Conservation (phyloP, 2,329 filamentous ascomycete genomes). For the Clonostachys chloroleuca region DNA sequence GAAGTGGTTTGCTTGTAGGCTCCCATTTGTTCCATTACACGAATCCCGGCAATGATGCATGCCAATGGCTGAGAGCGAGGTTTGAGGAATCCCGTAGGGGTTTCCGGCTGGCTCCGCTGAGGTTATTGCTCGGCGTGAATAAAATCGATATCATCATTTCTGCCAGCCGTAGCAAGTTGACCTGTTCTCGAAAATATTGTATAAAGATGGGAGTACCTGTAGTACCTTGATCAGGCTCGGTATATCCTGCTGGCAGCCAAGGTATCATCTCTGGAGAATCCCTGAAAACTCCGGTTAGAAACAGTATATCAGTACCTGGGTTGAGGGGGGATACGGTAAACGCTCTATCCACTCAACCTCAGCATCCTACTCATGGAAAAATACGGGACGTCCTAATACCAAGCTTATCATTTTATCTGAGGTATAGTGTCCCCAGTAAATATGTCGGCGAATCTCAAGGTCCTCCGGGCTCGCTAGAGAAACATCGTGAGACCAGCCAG, state of each 20-base stretch:
- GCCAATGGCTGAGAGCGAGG: slow-evolving; percentile 11
- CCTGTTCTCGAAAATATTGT: slow-evolving; percentile 5
- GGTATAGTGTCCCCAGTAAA: slow-evolving; percentile 20
- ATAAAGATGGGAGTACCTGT: slow-evolving; percentile 4
- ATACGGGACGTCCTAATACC: slow-evolving; percentile 8
- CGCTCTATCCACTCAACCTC: slow-evolving; percentile 3
- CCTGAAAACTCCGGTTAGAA: background rate
- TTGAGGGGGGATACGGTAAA: too few species aligned
- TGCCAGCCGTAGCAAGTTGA: slow-evolving; percentile 8
- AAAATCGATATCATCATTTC: slow-evolving; percentile 11
- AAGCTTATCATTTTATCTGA: slow-evolving; percentile 16
- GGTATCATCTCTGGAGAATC: slow-evolving; percentile 11
- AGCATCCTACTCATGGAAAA: slow-evolving; percentile 6
- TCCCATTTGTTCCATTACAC: slow-evolving; percentile 12
- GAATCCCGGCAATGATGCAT: slow-evolving; percentile 8
- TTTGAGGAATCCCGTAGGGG: slow-evolving; percentile 8
- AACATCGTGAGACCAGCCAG: slow-evolving; percentile 11
- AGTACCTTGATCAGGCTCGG: slow-evolving; percentile 3
- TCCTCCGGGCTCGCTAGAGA: slow-evolving; percentile 12
- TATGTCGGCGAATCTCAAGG: slow-evolving; percentile 16
- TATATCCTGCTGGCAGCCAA: slow-evolving; percentile 13
- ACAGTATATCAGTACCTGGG: too few species aligned
- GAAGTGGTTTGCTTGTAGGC: slow-evolving; percentile 6
- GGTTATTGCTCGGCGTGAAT: too few species aligned
- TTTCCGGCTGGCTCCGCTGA: too few species aligned